Evolutionary conservation across 441 rosid species (phyloP), one percentile per base, ranked within the genome.

Genomic region (Viola pubescens): DNA sequence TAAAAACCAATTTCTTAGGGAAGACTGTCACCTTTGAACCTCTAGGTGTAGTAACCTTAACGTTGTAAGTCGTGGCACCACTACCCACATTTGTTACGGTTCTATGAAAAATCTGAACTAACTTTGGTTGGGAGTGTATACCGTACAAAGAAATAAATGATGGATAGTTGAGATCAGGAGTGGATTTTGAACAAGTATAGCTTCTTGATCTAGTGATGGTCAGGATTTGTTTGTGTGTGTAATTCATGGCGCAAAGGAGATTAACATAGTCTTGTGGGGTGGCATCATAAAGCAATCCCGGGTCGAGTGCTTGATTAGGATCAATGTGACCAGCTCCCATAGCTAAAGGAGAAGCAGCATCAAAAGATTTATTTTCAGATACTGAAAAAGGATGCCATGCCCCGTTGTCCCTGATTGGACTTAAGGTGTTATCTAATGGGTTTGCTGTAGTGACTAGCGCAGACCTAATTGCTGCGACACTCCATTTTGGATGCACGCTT

Each of bases 401-500:
- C 4, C 77, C 82, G 1, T 54, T 63, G 47, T 82, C 87, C 51
- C 39, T 69, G 45, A 82, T 76, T 41, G 78, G 82, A 38, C 58
- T 62, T 6, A 10, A 6, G 5, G 66, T 76, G 58, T 77, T 83
- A 71, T 86, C 92, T 4, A 63, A 50, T 13, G 70, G 58, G 44
- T 81, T 67, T 14, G 94, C 78, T 0, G 95, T 80, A 37, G 97
- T 90, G 47, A 94, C 81, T 63, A 88, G 81, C 37, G 97, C 96
- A 16, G 97, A 90, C 52, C 80, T 86, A 51, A 88, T 79, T 11
- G 96, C 94, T 41, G 97, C 75, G 38, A 96, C 96, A 64, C 89
- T 82, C 72, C 88, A 84, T 4, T 70, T 61, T 38, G 80, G 82
- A 19, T 79, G 86, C 55, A 75, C 83, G 43, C 76, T 83, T 70